Base-by-base conservation (phyloP, 2,329 filamentous ascomycete species). In the Chrysosporium queenslandicum region DNA sequence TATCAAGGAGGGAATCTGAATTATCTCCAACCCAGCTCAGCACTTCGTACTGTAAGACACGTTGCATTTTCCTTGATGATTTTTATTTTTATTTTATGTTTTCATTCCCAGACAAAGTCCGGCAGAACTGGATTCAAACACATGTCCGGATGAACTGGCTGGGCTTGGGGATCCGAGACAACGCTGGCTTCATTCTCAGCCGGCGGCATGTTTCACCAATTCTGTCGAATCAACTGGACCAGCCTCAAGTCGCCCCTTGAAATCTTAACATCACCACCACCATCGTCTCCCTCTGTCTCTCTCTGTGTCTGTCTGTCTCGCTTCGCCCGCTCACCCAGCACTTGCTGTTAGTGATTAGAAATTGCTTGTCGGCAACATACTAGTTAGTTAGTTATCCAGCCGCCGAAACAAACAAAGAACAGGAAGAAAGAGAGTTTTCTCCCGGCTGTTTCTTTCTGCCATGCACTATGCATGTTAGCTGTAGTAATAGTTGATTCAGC, bases 41-140 rank as follows among this genome's bases (percentile, higher is more conserved):
- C 29, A 4, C 23, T 45, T 45, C 41, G 40, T 42, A 42, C 40
- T 45, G 41, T 45, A 45, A 45, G 41, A 45, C 41, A 45, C 21
- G n/a, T n/a, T n/a, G n/a, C n/a, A n/a, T n/a, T n/a, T n/a, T n/a
- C n/a, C n/a, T n/a, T n/a, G n/a, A n/a, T n/a, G n/a, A n/a, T n/a
- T n/a, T 42, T 42, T 42, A 9, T 20, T 16, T 41, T 20, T 9
- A 9, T 20, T 16, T 21, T 20, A 5, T 20, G 11, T 41, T 23
- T 42, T 42, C 4, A 12, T n/a, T n/a, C n/a, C n/a, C n/a, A n/a
- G n/a, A n/a, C n/a, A n/a, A n/a, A n/a, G n/a, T n/a, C n/a, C n/a
- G n/a, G n/a, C n/a, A n/a, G n/a, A n/a, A n/a, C n/a, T n/a, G n/a
- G n/a, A n/a, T n/a, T n/a, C n/a, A n/a, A 42, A 42, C 40, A 42